These are phyloP conservation scores for Salvia rosmarinus DNA, from an alignment of 257 asterid genomes.

Conservation along the genomic window DNA sequence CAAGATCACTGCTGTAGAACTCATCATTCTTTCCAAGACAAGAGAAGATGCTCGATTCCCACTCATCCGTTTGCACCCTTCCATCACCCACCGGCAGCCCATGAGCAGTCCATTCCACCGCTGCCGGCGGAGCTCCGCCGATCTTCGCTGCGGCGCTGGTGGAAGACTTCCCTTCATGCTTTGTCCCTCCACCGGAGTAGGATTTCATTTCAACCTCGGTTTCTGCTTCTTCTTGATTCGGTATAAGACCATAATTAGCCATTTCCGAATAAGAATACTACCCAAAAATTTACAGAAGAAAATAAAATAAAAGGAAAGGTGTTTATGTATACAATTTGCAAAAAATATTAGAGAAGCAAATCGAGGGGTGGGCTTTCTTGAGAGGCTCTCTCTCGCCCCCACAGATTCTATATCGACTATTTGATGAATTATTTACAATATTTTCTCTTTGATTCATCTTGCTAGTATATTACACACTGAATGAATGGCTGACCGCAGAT, in stretches of 20 bases:
- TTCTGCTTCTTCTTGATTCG: constrained; percentile 38
- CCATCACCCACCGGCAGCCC: constrained; percentile 52
- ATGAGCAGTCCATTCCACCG: constrained; percentile 53
- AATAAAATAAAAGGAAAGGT: background rate
- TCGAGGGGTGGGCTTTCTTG: constrained; percentile 32
- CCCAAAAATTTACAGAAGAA: background rate
- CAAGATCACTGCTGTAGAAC: constrained; percentile 65
- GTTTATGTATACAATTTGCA: background rate
- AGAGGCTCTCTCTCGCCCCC: constrained; percentile 35
- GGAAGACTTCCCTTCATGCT: constrained; percentile 38
- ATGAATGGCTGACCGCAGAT: constrained; percentile 28
- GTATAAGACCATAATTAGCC: constrained; percentile 45
- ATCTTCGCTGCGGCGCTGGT: constrained; percentile 28
- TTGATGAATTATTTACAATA: background rate
- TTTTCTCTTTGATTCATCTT: background rate
- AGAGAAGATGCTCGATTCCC: constrained; percentile 59
- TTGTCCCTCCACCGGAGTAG: background rate
- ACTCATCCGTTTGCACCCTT: constrained; percentile 44
- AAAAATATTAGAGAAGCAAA: background rate
- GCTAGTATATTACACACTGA: background rate
- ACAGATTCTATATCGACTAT: constrained; percentile 10
- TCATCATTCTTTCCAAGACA: constrained; percentile 63
- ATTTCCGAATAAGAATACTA: constrained; percentile 20
- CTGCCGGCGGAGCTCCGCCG: too few relatives aligned
- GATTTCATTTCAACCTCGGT: constrained; percentile 19